Base-by-base conservation (phyloP, 345 rosid genomes). In the Ricinus communis region DNA sequence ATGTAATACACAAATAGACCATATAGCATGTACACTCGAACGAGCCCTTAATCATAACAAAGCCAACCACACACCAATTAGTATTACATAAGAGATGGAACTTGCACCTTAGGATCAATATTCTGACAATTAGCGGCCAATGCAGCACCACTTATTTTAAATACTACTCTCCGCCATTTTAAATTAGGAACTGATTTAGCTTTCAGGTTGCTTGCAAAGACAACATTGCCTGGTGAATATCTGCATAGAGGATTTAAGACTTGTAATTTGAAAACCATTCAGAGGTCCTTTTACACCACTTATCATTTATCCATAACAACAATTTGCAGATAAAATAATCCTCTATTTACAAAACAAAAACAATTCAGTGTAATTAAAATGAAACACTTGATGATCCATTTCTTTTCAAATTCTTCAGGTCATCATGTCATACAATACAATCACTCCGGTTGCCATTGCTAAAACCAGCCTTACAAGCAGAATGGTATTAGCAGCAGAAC, bases 141-240 rank as follows among this genome's bases (percentile, higher is more conserved):
- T 36, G 97, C 91, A 65, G 89, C 87, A 27, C 96, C 98, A 65
- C 97, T 93, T 72, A 93, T 89, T 79, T 91, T 93, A 71, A 93
- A 83, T 51, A 93, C 86, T 41, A 93, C 97, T 83, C 97, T 89
- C 62, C 86, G 83, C 98, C 98, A 93, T 84, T 82, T 91, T 58
- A 89, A 90, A 62, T 67, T 82, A 65, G 86, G 75, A 73, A 71
- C 57, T 33, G 86, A 70, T 76, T 86, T 89, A 15, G 86, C 51
- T 67, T 89, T 93, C 64, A 83, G 22, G 69, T 67, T 79, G 43
- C 69, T 79, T 10, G 55, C 53, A 27, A 74, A 58, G 15, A 65
- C 57, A 57, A 57, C 22, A 75, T 27, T 73, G 65, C 55, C 43
- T 12, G 74, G 65, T 25, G 71, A 24, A 59, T 30, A 61, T 49